Percentiles rank a stretch among this genome's conserved stretches.
Conservation (phyloP, 2,329 filamentous ascomycete species). For the Colletotrichum plurivorum region DNA sequence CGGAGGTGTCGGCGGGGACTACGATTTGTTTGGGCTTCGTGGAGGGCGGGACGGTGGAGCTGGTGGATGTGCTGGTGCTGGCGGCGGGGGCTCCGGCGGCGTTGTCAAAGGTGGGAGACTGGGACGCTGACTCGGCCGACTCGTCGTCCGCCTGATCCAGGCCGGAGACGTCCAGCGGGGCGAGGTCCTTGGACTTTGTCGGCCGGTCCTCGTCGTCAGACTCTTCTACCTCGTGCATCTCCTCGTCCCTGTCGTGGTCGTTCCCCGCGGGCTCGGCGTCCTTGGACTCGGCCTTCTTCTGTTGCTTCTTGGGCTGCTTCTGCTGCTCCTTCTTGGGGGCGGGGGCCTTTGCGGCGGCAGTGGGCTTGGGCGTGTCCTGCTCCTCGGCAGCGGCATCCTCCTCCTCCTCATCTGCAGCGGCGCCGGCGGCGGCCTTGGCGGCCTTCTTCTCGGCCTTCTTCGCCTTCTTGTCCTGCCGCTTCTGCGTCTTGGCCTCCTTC, state of each 20-base stretch:
- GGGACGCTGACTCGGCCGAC: constrained; percentile 57
- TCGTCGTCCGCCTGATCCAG: constrained; percentile 57
- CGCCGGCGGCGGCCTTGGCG: constrained; percentile 42
- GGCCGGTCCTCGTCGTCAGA: constrained; percentile 41
- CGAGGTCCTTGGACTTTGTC: constrained; percentile 37
- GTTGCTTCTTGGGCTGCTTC: constrained; percentile 54
- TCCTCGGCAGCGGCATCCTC: constrained; percentile 59
- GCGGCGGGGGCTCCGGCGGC: constrained; percentile 54
- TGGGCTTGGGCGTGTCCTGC: constrained; percentile 61
- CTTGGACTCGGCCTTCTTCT: constrained; percentile 48
- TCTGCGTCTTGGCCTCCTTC: constrained; percentile 50
- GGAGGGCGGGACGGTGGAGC: constrained; percentile 73
- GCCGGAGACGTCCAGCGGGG: constrained; percentile 47
- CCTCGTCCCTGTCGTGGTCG: constrained; percentile 38
- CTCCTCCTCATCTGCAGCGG: neutral
- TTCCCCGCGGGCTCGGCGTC: constrained; percentile 31
- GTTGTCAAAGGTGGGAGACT: constrained; percentile 74
- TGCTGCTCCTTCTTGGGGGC: constrained; percentile 61
- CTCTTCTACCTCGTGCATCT: constrained; percentile 33
- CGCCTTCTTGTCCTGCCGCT: constrained; percentile 65
- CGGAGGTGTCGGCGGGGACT: constrained; percentile 78
- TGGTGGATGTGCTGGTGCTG: constrained; percentile 77
- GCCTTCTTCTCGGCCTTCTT: constrained; percentile 46
- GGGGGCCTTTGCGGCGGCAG: constrained; percentile 59
- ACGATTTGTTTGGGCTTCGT: constrained; percentile 77